Percentiles rank a stretch among this genome's conserved stretches.
phyloP scores from a whole-genome alignment of 2,329 filamentous ascomycete species.

The Graphilbum sp. region DNA sequence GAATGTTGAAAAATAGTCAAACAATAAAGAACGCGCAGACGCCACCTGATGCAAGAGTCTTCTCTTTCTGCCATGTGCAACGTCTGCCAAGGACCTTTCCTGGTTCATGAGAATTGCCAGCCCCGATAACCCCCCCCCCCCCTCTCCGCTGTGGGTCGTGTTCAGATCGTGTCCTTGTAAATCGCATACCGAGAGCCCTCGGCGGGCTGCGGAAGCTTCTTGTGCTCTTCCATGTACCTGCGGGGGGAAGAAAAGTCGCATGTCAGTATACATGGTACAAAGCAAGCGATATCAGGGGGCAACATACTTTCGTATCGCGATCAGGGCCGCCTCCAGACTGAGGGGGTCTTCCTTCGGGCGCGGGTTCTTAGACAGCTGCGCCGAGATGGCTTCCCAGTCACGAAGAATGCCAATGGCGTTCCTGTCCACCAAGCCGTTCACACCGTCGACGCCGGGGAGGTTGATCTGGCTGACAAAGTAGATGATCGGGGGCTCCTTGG shows the following conservation, averaged over 20 bases:
- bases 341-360: conserved; percentile 17
- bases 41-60: background rate
- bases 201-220: conserved; percentile 86
- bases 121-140: too few species aligned
- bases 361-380: conserved; percentile 42
- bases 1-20: background rate
- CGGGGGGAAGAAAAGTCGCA: background rate
- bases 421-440: conserved; percentile 71
- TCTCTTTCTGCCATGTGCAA: background rate
- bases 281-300: too few species aligned
- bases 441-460: conserved; percentile 78
- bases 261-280: too few species aligned
- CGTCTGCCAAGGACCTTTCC: too few species aligned
- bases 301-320: conserved; percentile 18
- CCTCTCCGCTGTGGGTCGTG: background rate
- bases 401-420: conserved; percentile 69
- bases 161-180: conserved; percentile 14
- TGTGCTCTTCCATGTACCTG: conserved; percentile 92
- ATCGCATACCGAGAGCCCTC: conserved; percentile 48
- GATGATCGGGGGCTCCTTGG: conserved; percentile 74
- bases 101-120: background rate
- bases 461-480: conserved; percentile 92
- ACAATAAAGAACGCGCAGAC: background rate
- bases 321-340: conserved; percentile 19
- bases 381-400: conserved; percentile 85